These are phyloP conservation scores for Exophiala phaeomuriformis DNA, from an alignment of 2,329 filamentous ascomycete genomes.

Conservation along the genomic window DNA sequence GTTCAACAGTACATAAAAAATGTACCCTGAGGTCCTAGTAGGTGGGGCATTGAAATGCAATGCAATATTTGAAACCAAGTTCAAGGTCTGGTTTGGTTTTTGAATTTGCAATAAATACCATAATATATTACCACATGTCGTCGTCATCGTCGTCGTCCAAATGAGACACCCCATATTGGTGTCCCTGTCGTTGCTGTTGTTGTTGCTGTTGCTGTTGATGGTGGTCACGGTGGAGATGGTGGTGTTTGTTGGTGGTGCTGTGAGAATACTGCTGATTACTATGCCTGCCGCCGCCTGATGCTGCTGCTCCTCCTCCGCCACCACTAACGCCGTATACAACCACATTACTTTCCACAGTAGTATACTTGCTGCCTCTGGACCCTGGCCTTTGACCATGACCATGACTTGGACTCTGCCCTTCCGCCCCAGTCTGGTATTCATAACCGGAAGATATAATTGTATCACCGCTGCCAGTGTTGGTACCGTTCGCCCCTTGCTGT, in stretches of 20 bases:
- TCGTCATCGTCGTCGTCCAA: constrained; percentile 41
- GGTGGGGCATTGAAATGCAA: no score
- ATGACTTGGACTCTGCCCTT: no score
- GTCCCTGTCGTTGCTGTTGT: constrained; percentile 32
- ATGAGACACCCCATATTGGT: constrained; percentile 34
- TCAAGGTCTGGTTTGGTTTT: no score
- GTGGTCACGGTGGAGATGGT: constrained; percentile 23
- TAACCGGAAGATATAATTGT: constrained; percentile 39
- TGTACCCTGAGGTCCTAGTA: no score
- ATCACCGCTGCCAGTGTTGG: constrained; percentile 36
- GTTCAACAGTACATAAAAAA: no score
- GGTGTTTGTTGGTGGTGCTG: background rate
- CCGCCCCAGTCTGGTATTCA: constrained; percentile 41
- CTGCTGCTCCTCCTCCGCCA: constrained; percentile 3
- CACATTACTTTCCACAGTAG: constrained; percentile 35
- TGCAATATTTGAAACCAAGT: no score
- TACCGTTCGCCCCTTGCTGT: background rate
- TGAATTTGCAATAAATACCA: no score
- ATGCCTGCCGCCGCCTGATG: no score
- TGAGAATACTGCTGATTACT: no score
- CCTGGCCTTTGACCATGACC: constrained; percentile 31
- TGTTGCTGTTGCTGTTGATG: constrained; percentile 16
- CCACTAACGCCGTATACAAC: constrained; percentile 28
- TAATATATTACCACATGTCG: constrained; percentile 42
- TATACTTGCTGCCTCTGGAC: constrained; percentile 34